Evolutionary conservation across 352 stramenopile species (phyloP), one percentile per base, ranked within the genome.

Genomic region (Phytophthora rubi): DNA sequence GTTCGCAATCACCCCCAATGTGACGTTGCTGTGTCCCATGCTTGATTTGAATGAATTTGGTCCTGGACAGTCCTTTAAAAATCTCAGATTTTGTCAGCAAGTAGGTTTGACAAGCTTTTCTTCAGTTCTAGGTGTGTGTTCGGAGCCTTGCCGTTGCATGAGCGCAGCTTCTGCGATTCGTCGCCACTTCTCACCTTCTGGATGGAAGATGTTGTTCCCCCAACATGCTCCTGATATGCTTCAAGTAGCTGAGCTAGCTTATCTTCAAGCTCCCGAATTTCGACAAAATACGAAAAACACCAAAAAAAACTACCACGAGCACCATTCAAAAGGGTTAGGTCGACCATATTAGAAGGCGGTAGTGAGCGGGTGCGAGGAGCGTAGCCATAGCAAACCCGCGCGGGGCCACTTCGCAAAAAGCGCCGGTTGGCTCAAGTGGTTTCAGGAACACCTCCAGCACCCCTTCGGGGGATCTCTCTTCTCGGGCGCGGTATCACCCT

Each of bases 61-160:
- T 30, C 23, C 35, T 67, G 33, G 12, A 30, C 52, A 16, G 35
- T 44, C 35, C 35, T 44, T n/a, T 44, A n/a, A 30, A 30, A 30
- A 30, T 30, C 4, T 30, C 28, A 30, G 2, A 44, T 44, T 44
- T 44, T 44, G 12, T 44, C 35, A 44, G 35, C 35, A 44, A n/a
- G 13, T 12, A 28, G 51, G 4, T 13, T 37, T 16, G 30, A 26
- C 52, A 68, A 30, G 4, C 48, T 51, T n/a, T n/a, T 2, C 49
- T 69, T 69, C 53, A 63, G 52, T 28, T 69, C 53, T 13, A 6
- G 52, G 16, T 63, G 63, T 16, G 13, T 18, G 28, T 35, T 69
- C 53, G 18, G 62, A 16, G 12, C 12, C 6, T 10, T 63, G 4
- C 3, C 21, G 32, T 63, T 53, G 39, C 15, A 58, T n/a, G 6